phyloP scores from a whole-genome alignment of 441 rosid species.

The Rhodomyrtus psidioides region DNA sequence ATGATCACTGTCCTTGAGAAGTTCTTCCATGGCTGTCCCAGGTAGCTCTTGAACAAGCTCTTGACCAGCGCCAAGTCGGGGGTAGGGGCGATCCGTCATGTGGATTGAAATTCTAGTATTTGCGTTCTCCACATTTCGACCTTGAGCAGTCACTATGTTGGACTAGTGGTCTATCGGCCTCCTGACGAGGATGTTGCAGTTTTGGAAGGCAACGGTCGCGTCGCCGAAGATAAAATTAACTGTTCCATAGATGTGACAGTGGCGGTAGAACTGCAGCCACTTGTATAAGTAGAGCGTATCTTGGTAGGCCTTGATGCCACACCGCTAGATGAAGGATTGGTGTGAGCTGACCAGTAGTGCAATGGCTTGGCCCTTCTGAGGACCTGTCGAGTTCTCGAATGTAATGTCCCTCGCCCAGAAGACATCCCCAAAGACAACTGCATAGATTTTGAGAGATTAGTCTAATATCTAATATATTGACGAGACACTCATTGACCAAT shows the following conservation, averaged over 20 bases:
- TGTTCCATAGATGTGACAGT: constrained; percentile 58
- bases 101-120: constrained; percentile 52
- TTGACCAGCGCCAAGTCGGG: constrained; percentile 26
- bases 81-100: constrained; percentile 25
- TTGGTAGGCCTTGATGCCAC: constrained; percentile 65
- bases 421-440: too few species aligned
- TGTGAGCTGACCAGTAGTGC: constrained; percentile 16
- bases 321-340: constrained; percentile 17
- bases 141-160: constrained; percentile 55
- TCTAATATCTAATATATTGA: too few species aligned
- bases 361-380: constrained; percentile 51
- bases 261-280: background rate
- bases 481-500: too few species aligned
- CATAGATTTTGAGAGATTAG: too few species aligned
- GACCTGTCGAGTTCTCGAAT: constrained; percentile 71
- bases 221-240: constrained; percentile 63
- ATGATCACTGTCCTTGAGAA: constrained; percentile 50
- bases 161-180: constrained; percentile 40
- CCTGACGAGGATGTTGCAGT: constrained; percentile 50
- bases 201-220: constrained; percentile 41
- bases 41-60: constrained; percentile 22
- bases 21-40: constrained; percentile 66
- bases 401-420: background rate
- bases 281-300: constrained; percentile 31
- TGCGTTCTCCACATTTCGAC: constrained; percentile 31